Conservation (phyloP, 2,329 filamentous ascomycete species). For the Penicillium thymicola region DNA sequence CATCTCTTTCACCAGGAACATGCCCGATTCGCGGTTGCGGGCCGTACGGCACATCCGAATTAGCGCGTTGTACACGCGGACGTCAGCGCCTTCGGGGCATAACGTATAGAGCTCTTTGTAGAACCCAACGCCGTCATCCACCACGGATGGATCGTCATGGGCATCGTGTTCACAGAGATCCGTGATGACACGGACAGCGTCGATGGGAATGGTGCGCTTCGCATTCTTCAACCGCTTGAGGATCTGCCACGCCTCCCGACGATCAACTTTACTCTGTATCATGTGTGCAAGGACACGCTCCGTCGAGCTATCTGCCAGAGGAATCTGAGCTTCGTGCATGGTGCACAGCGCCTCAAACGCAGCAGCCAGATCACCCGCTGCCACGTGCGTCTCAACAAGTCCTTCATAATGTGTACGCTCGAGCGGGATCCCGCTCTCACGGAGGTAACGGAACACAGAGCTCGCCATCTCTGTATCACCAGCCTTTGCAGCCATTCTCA, state of each 20-base stretch:
- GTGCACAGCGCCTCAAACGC: constrained; percentile 69
- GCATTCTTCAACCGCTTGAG: constrained; percentile 55
- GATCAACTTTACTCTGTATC: constrained; percentile 44
- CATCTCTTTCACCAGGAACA: constrained; percentile 63
- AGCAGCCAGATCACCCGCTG: constrained; percentile 57
- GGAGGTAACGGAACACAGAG: constrained; percentile 65
- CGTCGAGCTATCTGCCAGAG: constrained; percentile 59
- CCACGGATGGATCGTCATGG: constrained; percentile 29
- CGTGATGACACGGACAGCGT: constrained; percentile 49
- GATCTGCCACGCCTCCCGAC: constrained; percentile 53
- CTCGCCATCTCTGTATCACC: constrained; percentile 68
- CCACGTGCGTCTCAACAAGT: constrained; percentile 67
- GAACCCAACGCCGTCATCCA: constrained; percentile 54
- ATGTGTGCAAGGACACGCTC: constrained; percentile 61
- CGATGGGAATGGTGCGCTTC: constrained; percentile 49
- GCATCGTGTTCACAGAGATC: constrained; percentile 48
- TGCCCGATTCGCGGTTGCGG: constrained; percentile 53
- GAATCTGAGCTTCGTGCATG: constrained; percentile 64
- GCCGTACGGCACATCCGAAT: constrained; percentile 49
- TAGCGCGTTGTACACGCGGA: constrained; percentile 58
- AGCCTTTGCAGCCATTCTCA: constrained; percentile 67
- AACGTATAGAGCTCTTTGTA: constrained; percentile 61
- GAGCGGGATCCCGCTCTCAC: constrained; percentile 54
- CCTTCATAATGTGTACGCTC: constrained; percentile 73
- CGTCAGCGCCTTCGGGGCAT: constrained; percentile 43